phyloP scores from a whole-genome alignment of 2,329 filamentous ascomycete species.

The Alternaria brassicicola region DNA sequence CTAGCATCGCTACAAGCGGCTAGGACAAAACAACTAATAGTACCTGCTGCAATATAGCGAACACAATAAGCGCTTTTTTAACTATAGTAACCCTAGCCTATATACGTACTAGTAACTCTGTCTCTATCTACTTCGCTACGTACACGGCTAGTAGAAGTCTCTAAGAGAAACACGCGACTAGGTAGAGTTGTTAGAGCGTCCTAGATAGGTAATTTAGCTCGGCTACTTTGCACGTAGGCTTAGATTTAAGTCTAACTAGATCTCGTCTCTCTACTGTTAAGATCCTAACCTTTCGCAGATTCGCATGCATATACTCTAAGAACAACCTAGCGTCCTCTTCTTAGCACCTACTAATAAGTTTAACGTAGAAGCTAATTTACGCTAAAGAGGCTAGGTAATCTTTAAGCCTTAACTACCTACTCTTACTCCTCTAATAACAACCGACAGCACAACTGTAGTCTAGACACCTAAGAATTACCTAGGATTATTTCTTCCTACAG shows the following conservation, averaged over 20 bases:
- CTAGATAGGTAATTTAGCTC: conserved; percentile 1
- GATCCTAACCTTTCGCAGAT: conserved; percentile 7
- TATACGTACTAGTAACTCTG: conserved; percentile 20
- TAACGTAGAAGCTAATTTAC: neutral
- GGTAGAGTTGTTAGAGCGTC: neutral
- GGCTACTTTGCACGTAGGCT: neutral
- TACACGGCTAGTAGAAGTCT: neutral
- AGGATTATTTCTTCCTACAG: conserved; percentile 7
- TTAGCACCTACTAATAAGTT: neutral
- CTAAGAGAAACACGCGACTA: neutral
- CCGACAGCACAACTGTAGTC: neutral
- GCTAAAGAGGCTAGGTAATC: conserved; percentile 3
- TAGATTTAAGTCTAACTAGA: conserved; percentile 7
- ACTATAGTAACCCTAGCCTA: neutral
- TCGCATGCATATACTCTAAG: conserved; percentile 4
- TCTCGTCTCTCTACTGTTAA: conserved; percentile 5
- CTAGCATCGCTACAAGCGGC: neutral
- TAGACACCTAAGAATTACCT: neutral
- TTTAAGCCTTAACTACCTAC: neutral
- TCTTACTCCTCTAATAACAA: conserved; percentile 7
- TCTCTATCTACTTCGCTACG: conserved; percentile 8
- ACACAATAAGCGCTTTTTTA: conserved; percentile 1
- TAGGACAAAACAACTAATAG: neutral
- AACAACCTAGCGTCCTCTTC: neutral
- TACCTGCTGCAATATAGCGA: conserved; percentile 10